phyloP scores from a whole-genome alignment of 345 rosid species.

The Populus pruinosa region DNA sequence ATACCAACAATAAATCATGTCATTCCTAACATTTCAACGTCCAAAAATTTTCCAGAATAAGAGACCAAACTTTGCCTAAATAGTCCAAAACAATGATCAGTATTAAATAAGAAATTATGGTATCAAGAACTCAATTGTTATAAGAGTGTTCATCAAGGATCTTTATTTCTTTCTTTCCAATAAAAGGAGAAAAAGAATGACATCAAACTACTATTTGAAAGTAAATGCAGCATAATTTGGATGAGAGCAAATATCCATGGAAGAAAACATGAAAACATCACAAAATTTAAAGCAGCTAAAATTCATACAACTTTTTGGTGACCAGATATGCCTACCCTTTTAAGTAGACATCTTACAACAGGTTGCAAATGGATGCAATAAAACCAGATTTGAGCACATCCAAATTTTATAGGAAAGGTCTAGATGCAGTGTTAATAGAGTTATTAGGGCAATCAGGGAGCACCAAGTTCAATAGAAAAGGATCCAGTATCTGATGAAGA shows the following conservation, averaged over 20 bases:
- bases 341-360: neutral
- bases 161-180: neutral
- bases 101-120: neutral
- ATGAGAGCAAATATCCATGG: neutral
- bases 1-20: neutral
- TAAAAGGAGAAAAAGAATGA: neutral
- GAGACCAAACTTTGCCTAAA: neutral
- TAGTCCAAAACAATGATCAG: neutral
- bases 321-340: neutral
- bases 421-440: neutral
- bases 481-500: neutral
- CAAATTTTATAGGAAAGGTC: neutral
- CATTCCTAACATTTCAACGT: neutral
- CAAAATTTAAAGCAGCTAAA: neutral
- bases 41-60: neutral
- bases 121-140: neutral
- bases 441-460: neutral
- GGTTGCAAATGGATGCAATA: neutral
- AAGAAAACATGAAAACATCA: neutral
- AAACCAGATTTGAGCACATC: neutral
- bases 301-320: neutral
- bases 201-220: neutral
- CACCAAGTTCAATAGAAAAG: neutral
- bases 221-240: neutral
- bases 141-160: neutral